These are phyloP conservation scores for Ustulina deusta DNA, from an alignment of 2,329 filamentous ascomycete genomes.

Conservation along the genomic window DNA sequence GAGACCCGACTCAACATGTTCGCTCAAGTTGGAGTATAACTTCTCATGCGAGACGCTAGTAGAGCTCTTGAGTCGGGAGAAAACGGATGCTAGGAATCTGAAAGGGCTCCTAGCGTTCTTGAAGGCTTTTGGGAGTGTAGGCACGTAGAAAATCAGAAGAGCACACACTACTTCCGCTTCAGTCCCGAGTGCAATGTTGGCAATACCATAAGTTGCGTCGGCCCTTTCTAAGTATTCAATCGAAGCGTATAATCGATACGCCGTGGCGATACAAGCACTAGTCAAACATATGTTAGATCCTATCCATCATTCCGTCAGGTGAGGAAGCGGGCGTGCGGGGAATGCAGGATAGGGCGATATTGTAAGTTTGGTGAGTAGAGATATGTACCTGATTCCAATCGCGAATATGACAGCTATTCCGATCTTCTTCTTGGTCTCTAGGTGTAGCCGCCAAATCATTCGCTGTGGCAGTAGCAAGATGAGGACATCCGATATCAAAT, in stretches of 20 bases:
- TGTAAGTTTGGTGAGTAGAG: background rate
- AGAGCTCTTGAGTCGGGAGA: background rate
- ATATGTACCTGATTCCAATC: constrained; percentile 19
- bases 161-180: constrained; percentile 17
- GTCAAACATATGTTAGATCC: background rate
- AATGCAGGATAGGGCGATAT: background rate
- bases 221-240: background rate
- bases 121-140: constrained; percentile 16
- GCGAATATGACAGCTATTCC: constrained; percentile 23
- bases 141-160: constrained; percentile 19
- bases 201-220: constrained; percentile 5
- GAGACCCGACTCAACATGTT: too few relatives aligned
- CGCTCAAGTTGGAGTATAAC: too few relatives aligned
- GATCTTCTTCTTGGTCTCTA: constrained; percentile 16
- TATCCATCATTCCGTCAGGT: background rate
- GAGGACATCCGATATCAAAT: constrained; percentile 9
- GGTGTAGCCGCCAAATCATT: constrained; percentile 23
- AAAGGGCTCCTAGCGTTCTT: constrained; percentile 13
- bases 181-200: constrained; percentile 2
- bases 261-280: constrained; percentile 21
- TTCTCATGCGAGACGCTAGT: background rate
- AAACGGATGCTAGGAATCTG: background rate
- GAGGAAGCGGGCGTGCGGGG: background rate
- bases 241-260: constrained; percentile 25
- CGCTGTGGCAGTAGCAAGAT: constrained; percentile 25